phyloP scores from a whole-genome alignment of 148 eudicot genomes.

The Nepenthes gracilis region DNA sequence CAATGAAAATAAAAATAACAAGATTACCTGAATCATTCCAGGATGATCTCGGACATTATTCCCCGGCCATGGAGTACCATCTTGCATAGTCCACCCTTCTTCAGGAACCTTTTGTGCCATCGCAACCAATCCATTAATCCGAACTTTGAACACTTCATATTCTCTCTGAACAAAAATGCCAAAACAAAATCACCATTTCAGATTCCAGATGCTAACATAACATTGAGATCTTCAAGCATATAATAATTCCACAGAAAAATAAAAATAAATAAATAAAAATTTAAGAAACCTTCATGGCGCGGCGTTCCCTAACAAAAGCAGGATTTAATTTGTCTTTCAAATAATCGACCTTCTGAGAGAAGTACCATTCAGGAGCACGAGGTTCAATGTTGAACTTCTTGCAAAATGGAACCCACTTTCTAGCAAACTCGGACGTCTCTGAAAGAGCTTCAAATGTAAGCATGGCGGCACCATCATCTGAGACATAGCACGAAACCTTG shows the following conservation, averaged over 20 bases:
- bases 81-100: constrained; percentile 99
- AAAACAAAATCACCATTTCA: not conserved
- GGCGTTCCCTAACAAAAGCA: constrained; percentile 96
- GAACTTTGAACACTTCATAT: constrained; percentile 85
- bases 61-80: constrained; percentile 98
- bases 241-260: not conserved
- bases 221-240: no score
- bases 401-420: constrained; percentile 97
- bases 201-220: not conserved
- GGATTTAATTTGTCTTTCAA: constrained; percentile 85
- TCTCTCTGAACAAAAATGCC: constrained; percentile 50
- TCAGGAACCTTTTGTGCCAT: constrained; percentile 95
- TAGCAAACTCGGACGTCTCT: constrained; percentile 90
- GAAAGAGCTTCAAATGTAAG: constrained; percentile 97
- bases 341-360: constrained; percentile 83
- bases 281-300: constrained; percentile 79
- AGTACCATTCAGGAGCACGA: constrained; percentile 98
- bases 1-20: no score
- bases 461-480: constrained; percentile 99
- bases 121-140: constrained; percentile 79
- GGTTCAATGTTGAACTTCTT: constrained; percentile 84
- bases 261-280: not conserved
- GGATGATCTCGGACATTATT: constrained; percentile 96
- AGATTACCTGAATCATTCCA: constrained; percentile 86
- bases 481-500: constrained; percentile 83